Percentiles rank a stretch among this genome's conserved stretches.
Evolutionary conservation across 345 rosid species (phyloP).

Genomic region (Theobroma cacao): DNA sequence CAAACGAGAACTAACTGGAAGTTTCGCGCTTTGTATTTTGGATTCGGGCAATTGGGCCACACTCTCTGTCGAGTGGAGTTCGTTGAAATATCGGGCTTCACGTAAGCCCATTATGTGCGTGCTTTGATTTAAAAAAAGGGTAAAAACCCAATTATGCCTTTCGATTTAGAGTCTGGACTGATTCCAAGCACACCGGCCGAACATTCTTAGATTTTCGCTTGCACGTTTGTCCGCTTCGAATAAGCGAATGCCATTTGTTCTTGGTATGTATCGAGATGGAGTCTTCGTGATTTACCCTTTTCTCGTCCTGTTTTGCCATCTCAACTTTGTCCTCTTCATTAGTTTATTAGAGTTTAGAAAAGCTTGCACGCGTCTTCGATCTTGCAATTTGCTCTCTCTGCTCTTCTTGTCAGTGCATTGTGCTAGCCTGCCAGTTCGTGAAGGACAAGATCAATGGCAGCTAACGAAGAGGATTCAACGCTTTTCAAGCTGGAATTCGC

Average conservation of each 20-base stretch:
- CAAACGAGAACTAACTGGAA: neutral
- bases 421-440: neutral
- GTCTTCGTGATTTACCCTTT: conserved; percentile 11
- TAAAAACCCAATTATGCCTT: neutral
- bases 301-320: conserved; percentile 8
- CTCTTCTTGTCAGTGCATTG: neutral
- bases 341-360: neutral
- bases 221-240: conserved; percentile 26
- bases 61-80: neutral
- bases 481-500: conserved; percentile 39
- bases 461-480: conserved; percentile 27
- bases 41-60: neutral
- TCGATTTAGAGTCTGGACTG: neutral
- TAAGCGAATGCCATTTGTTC: conserved; percentile 28
- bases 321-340: conserved; percentile 4
- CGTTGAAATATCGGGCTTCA: neutral
- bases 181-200: conserved; percentile 8
- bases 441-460: conserved; percentile 20
- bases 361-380: neutral
- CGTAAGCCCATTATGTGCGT: neutral
- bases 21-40: neutral
- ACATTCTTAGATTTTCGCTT: conserved; percentile 13
- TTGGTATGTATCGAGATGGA: conserved; percentile 31
- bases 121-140: neutral
- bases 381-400: neutral